Evolutionary conservation across 352 stramenopile species (phyloP).

Genomic region (Phytopythium ostracodes): DNA sequence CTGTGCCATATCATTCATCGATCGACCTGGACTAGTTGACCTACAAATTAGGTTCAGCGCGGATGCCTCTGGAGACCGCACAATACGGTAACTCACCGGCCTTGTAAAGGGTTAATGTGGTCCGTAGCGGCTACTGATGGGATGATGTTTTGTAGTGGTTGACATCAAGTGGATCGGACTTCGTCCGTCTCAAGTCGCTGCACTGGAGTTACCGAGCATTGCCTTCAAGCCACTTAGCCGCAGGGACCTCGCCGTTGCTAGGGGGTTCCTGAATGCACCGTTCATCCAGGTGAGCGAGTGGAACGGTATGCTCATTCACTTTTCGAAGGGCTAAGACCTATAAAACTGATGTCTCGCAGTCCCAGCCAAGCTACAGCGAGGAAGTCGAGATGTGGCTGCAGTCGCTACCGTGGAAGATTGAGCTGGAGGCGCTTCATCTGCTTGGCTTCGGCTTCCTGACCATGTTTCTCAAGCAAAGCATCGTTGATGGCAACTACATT

Average conservation of each 20-base stretch:
- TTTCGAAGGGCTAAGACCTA: background rate
- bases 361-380: constrained; percentile 37
- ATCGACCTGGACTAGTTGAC: constrained; percentile 45
- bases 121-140: background rate
- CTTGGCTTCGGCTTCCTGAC: constrained; percentile 74
- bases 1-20: background rate
- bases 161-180: constrained; percentile 92
- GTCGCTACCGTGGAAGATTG: constrained; percentile 63
- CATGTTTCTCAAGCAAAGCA: constrained; percentile 46
- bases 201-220: constrained; percentile 38
- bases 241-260: constrained; percentile 45
- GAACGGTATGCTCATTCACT: background rate
- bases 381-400: constrained; percentile 59
- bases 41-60: constrained; percentile 86
- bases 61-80: constrained; percentile 76
- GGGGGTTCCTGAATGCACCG: constrained; percentile 34
- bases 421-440: constrained; percentile 76
- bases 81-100: constrained; percentile 33
- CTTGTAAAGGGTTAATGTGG: too few relatives aligned
- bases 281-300: constrained; percentile 56
- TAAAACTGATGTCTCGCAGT: constrained; percentile 19
- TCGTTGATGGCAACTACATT: constrained; percentile 32
- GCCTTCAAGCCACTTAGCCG: constrained; percentile 55
- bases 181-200: constrained; percentile 71
- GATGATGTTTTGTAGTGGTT: constrained; percentile 25